Percentiles rank a stretch among this genome's conserved stretches.
Evolutionary conservation across 2,329 filamentous ascomycete species (phyloP).

Genomic region (Blumeria graminis): DNA sequence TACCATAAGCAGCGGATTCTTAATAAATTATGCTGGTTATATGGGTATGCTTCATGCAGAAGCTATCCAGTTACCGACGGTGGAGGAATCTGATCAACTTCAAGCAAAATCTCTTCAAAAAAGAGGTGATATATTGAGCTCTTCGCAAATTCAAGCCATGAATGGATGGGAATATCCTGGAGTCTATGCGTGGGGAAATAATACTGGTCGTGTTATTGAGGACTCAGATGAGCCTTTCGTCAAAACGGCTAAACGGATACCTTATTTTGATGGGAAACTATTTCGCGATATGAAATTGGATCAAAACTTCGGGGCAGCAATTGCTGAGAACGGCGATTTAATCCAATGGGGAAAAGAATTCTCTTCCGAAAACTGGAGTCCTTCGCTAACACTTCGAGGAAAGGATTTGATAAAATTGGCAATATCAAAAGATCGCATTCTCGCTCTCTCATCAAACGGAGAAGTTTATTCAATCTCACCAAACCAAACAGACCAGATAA

Average conservation of each 20-base stretch:
- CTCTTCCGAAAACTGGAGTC: constrained; percentile 35
- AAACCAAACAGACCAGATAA: constrained; percentile 43
- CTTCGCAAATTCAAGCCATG: constrained; percentile 71
- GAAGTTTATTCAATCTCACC: constrained; percentile 68
- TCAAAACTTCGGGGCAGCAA: constrained; percentile 58
- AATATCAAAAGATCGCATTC: constrained; percentile 60
- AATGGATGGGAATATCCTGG: constrained; percentile 62
- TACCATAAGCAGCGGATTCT: too few species aligned
- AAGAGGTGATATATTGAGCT: constrained; percentile 51
- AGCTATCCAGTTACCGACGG: constrained; percentile 17
- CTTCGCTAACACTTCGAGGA: constrained; percentile 49
- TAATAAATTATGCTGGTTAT: too few species aligned
- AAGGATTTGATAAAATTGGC: constrained; percentile 57
- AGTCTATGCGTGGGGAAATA: constrained; percentile 85
- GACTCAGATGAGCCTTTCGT: constrained; percentile 53
- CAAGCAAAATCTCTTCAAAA: constrained; percentile 40
- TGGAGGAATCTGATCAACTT: constrained; percentile 44
- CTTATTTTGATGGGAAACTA: constrained; percentile 63
- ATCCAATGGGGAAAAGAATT: constrained; percentile 78
- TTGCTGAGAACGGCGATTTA: constrained; percentile 69
- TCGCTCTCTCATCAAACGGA: constrained; percentile 53
- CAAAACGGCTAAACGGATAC: constrained; percentile 56
- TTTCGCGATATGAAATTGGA: constrained; percentile 75
- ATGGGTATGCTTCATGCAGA: constrained; percentile 8
- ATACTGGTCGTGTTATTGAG: constrained; percentile 61